phyloP scores from a whole-genome alignment of 2,329 filamentous ascomycete species.

The Geoglossum cookeanum region DNA sequence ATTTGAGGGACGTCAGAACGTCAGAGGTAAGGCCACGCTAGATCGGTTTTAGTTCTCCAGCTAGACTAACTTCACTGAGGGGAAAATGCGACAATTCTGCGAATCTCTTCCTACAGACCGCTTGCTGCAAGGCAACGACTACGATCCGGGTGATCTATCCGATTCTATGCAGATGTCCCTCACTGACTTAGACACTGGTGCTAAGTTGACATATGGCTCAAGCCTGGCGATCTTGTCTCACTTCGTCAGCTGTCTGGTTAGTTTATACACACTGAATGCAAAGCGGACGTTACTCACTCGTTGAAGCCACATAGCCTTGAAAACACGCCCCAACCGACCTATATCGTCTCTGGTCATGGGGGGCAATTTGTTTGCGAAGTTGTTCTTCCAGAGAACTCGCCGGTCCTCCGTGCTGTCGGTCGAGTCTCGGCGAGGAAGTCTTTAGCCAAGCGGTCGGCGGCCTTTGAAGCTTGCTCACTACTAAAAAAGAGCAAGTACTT shows the following conservation, averaged over 20 bases:
- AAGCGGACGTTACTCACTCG: conserved; percentile 9
- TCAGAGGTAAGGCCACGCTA: conserved; percentile 28
- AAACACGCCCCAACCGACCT: conserved; percentile 31
- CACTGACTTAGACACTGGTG: conserved; percentile 46
- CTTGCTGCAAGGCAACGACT: conserved; percentile 40
- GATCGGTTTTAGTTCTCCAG: not conserved
- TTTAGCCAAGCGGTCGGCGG: conserved; percentile 70
- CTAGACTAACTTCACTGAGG: conserved; percentile 14
- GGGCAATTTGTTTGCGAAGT: conserved; percentile 58
- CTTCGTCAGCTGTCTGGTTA: conserved; percentile 49
- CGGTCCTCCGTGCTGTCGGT: conserved; percentile 48
- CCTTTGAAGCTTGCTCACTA: conserved; percentile 61
- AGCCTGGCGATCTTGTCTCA: conserved; percentile 52
- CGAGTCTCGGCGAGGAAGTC: conserved; percentile 47
- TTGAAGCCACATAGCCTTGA: conserved; percentile 28
- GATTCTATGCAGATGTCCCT: conserved; percentile 34
- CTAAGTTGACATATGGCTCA: conserved; percentile 59
- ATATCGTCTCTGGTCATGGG: conserved; percentile 37
- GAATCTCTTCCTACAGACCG: conserved; percentile 54
- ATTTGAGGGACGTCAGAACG: conserved; percentile 38
- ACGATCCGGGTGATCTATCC: conserved; percentile 36
- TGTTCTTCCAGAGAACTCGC: conserved; percentile 55
- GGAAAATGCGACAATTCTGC: conserved; percentile 57
- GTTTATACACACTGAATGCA: conserved; percentile 5
- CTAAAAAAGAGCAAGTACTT: conserved; percentile 49